Evolutionary conservation across 116 monocot species (phyloP).

Genomic region (Cymodocea nodosa): DNA sequence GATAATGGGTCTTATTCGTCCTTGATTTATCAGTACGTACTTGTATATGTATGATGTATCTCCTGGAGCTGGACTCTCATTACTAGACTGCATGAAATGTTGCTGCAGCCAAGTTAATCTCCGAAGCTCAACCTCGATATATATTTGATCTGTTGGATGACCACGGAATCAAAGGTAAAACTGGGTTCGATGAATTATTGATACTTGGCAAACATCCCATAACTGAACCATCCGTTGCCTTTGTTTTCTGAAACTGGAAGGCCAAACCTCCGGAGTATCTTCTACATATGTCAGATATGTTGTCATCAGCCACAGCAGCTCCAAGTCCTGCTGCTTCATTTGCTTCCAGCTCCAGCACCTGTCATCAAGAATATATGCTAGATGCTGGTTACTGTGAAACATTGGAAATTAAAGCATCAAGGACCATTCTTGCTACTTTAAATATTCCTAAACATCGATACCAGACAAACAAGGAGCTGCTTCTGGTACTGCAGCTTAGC

Average conservation of each 20-base stretch:
- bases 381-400: background rate
- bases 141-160: constrained; percentile 92
- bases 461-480: constrained; percentile 94
- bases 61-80: constrained; percentile 34
- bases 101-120: constrained; percentile 77
- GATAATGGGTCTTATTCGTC: too few relatives aligned
- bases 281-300: constrained; percentile 20
- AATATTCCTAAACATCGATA: constrained; percentile 3
- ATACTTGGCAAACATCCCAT: constrained; percentile 87
- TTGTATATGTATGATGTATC: too few relatives aligned
- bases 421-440: background rate
- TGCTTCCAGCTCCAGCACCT: constrained; percentile 92
- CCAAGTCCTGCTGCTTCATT: constrained; percentile 36
- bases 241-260: constrained; percentile 49
- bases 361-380: background rate
- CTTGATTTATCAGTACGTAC: too few relatives aligned
- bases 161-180: constrained; percentile 85
- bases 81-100: constrained; percentile 46
- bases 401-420: background rate
- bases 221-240: constrained; percentile 63
- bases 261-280: constrained; percentile 48
- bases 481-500: constrained; percentile 98
- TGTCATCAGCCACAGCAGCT: constrained; percentile 27
- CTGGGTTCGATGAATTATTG: constrained; percentile 84
- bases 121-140: constrained; percentile 92